Evolutionary conservation across 345 rosid species (phyloP), one percentile per base, ranked within the genome.

Genomic region (Salix suchowensis): DNA sequence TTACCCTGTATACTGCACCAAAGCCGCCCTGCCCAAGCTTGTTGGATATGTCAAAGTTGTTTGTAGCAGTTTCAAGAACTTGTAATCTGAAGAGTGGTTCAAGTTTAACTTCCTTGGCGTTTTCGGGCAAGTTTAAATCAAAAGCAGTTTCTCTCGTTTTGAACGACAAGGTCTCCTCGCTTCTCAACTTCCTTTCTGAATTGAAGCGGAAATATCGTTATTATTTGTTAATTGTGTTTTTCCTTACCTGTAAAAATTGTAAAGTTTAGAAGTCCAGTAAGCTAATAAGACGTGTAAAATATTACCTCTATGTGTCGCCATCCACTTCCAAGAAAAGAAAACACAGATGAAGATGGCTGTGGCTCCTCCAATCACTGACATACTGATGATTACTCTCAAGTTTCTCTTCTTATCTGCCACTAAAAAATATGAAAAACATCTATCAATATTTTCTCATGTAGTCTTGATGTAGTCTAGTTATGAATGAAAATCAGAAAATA

Each of bases 21-120:
- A 75, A 79, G 13, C 88, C 78, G 5, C 82, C 82, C 30, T 70
- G 71, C 14, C 79, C 82, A 13, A 79, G 76, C 54, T 52, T 79
- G 16, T 79, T 69, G 10, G 32, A 14, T 28, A 15, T 6, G 40
- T 23, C 6, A 4, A 78, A 78, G 61, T 72, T 78, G 42, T 73
- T 26, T 8, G 81, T 78, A 2, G 81, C 81, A 60, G 65, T 19
- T 60, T 28, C 23, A 21, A 76, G 48, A 19, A 39, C 60, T 26
- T 76, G n/a, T 18, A 76, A 70, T 28, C 23, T 72, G 65, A 76
- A 76, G 15, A 68, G 12, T 58, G 48, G 74, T 70, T 23, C 14
- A 19, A 54, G 60, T 23, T 44, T 13, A 44, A 13, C 50, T 44
- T 44, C 48, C 5, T 13, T 12, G 48, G 0, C 4, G 48, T 3